Percentiles rank a stretch among this genome's conserved stretches.
Evolutionary conservation across 306 rosid genomes (phyloP).

Genomic region (Citrullus amarus): DNA sequence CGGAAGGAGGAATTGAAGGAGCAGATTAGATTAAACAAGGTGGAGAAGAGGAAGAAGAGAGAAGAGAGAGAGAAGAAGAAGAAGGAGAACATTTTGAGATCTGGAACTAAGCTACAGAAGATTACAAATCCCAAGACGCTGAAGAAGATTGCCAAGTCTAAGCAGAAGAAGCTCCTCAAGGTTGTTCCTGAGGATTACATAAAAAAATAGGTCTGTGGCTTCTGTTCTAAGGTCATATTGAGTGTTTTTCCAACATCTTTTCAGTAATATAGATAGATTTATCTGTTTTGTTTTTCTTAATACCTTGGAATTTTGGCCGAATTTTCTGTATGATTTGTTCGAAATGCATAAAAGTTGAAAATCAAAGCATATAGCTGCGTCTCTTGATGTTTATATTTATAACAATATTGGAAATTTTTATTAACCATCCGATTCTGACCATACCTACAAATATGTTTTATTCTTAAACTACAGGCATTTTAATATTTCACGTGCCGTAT

Average conservation of each 20-base stretch:
- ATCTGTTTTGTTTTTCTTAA: not conserved
- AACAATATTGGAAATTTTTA: not conserved
- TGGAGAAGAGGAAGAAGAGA: conserved; percentile 69
- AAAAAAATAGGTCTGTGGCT: not conserved
- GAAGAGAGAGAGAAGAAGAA: conserved; percentile 89
- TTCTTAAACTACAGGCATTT: no score
- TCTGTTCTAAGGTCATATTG: not conserved
- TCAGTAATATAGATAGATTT: not conserved
- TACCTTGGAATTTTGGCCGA: not conserved
- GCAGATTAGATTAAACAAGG: conserved; percentile 60
- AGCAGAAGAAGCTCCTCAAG: conserved; percentile 58
- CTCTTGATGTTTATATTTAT: not conserved
- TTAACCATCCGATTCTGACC: no score
- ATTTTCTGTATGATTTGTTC: not conserved
- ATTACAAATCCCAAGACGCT: conserved; percentile 72
- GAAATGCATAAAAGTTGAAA: not conserved
- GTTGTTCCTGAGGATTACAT: conserved; percentile 57
- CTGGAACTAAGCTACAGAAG: conserved; percentile 76
- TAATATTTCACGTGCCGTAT: no score
- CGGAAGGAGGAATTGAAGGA: conserved; percentile 68
- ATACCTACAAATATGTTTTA: no score
- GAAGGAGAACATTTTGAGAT: conserved; percentile 63
- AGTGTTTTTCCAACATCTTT: not conserved
- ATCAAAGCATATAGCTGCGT: not conserved
- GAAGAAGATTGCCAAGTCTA: conserved; percentile 68